These are phyloP conservation scores for Fragosphaeria purpurea DNA, from an alignment of 2,329 filamentous ascomycete species.

Conservation along the genomic window DNA sequence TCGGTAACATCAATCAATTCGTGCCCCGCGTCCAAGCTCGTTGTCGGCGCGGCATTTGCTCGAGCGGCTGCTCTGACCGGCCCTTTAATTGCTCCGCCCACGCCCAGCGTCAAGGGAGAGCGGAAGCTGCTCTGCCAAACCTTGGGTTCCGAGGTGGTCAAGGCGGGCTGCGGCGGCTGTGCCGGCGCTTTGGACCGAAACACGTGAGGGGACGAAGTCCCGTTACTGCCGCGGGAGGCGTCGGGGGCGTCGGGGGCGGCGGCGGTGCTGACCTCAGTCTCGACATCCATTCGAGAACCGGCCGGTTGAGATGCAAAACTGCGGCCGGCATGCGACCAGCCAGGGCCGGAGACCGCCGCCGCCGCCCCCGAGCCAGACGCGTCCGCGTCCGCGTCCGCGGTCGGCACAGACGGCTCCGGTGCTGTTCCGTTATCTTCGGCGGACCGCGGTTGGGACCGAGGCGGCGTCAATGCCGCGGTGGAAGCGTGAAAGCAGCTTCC, in stretches of 20 bases:
- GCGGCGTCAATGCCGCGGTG: too few relatives aligned
- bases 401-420: slow-evolving; percentile 22
- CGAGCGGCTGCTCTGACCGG: slow-evolving; percentile 15
- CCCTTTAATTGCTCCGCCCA: too few relatives aligned
- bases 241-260: too few relatives aligned
- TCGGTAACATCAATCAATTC: slow-evolving; percentile 43
- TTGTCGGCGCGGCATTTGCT: slow-evolving; percentile 44
- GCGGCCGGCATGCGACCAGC: neutral
- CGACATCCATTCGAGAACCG: slow-evolving; percentile 31
- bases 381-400: neutral
- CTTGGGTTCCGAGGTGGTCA: too few relatives aligned
- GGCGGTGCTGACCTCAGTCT: slow-evolving; percentile 24
- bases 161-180: slow-evolving; percentile 3
- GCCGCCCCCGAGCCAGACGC: neutral
- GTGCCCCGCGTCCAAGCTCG: slow-evolving; percentile 32
- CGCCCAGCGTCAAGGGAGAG: too few relatives aligned
- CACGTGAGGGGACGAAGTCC: slow-evolving; percentile 23
- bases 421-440: slow-evolving; percentile 36
- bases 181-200: slow-evolving; percentile 39
- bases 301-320: neutral
- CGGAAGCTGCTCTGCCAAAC: too few relatives aligned
- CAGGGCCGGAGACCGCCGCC: neutral
- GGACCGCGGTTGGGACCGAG: slow-evolving; percentile 23
- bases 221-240: too few relatives aligned
- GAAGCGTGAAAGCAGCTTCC: too few relatives aligned